Percentiles rank a stretch among this genome's conserved stretches.
These are phyloP conservation scores for Saccharomyces hybrid DNA, from an alignment of 1,139 yeast species.

Conservation along the genomic window DNA sequence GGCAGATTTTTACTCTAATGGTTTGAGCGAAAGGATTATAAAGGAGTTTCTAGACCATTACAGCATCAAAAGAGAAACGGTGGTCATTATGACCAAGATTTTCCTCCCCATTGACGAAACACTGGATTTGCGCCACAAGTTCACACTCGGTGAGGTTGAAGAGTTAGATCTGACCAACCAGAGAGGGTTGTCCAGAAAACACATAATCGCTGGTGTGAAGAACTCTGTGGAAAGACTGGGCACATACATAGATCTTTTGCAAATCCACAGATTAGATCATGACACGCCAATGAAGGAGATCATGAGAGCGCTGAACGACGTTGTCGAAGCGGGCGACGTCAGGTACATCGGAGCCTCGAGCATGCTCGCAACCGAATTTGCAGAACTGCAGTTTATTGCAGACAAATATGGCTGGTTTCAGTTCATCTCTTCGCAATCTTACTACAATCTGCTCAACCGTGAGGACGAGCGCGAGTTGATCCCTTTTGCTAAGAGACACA, in stretches of 20 bases:
- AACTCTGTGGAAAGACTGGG: conserved; percentile 40
- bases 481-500: conserved; percentile 33
- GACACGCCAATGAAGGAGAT: conserved; percentile 39
- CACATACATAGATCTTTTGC: conserved; percentile 42
- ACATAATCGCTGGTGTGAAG: conserved; percentile 40
- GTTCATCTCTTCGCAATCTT: conserved; percentile 45
- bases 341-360: conserved; percentile 46
- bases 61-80: conserved; percentile 33
- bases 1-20: conserved; percentile 38
- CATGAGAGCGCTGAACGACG: conserved; percentile 43
- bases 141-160: conserved; percentile 9
- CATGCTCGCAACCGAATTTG: conserved; percentile 41
- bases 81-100: conserved; percentile 37
- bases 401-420: conserved; percentile 40
- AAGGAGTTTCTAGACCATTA: conserved; percentile 35
- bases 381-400: conserved; percentile 39
- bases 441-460: conserved; percentile 42
- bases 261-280: conserved; percentile 41
- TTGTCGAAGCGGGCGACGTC: conserved; percentile 36
- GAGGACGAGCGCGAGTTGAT: conserved; percentile 48
- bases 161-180: conserved; percentile 24
- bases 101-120: conserved; percentile 24
- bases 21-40: conserved; percentile 33
- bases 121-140: conserved; percentile 3
- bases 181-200: conserved; percentile 40